Percentiles rank a stretch among this genome's conserved stretches.
phyloP scores from a whole-genome alignment of 805 yeast genomes.

The Nakazawaea pomicola region DNA sequence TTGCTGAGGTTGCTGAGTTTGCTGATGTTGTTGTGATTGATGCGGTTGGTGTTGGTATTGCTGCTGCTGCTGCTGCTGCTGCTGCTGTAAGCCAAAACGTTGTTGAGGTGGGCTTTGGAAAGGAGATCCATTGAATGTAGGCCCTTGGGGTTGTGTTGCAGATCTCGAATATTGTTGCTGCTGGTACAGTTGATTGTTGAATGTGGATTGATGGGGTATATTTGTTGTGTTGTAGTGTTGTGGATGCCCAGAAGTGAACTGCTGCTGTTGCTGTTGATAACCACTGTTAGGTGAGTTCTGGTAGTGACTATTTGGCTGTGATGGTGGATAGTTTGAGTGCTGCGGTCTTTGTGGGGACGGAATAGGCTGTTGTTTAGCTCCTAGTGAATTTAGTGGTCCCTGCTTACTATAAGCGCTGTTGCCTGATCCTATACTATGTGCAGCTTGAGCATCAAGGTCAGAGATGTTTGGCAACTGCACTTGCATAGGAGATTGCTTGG shows the following conservation, averaged over 20 bases:
- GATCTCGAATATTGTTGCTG: background rate
- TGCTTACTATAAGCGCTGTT: too few species aligned
- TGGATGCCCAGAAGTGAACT: background rate
- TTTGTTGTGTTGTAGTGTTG: constrained; percentile 6
- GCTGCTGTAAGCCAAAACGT: background rate
- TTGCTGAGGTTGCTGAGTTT: too few species aligned
- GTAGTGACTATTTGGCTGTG: background rate
- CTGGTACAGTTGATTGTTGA: background rate
- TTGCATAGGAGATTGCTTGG: constrained; percentile 14
- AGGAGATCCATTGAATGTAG: background rate
- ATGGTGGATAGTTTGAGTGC: too few species aligned
- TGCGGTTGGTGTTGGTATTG: background rate
- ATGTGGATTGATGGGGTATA: constrained; percentile 5
- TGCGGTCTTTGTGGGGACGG: too few species aligned
- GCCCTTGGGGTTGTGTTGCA: background rate
- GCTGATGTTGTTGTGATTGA: background rate
- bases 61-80: background rate
- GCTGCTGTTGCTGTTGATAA: background rate
- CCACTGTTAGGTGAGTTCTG: background rate
- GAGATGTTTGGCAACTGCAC: constrained; percentile 12
- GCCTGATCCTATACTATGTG: too few species aligned
- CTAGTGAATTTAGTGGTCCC: too few species aligned
- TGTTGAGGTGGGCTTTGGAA: background rate
- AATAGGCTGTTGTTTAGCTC: too few species aligned
- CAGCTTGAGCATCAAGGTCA: too few species aligned